These are phyloP conservation scores for Cercospora canescens DNA, from an alignment of 2,329 filamentous ascomycete species.

Conservation along the genomic window DNA sequence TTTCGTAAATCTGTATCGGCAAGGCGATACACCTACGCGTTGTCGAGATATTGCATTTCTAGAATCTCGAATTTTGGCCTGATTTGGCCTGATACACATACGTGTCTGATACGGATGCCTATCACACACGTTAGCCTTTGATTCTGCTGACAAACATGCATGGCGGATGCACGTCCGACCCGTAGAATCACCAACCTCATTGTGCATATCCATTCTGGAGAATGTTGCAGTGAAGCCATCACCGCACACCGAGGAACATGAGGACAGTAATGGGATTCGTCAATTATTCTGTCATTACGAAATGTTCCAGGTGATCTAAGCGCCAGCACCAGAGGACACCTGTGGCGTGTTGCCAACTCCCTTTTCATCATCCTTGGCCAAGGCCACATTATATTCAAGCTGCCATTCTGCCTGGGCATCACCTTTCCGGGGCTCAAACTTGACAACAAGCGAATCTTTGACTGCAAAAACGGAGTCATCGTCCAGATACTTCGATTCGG, in stretches of 20 bases:
- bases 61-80: no score
- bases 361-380: constrained; percentile 29
- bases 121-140: no score
- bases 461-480: constrained; percentile 19
- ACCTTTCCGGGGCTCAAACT: constrained; percentile 56
- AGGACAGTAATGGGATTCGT: not conserved
- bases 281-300: not conserved
- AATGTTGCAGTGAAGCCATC: not conserved
- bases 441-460: constrained; percentile 55
- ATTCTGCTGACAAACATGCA: not conserved
- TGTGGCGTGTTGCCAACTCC: constrained; percentile 5
- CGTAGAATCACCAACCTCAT: not conserved
- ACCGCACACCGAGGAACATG: no score
- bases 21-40: no score
- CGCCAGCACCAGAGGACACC: constrained; percentile 2
- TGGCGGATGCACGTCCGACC: not conserved
- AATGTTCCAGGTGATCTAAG: not conserved
- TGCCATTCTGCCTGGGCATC: constrained; percentile 37
- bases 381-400: constrained; percentile 20
- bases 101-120: no score
- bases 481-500: constrained; percentile 20
- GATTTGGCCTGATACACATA: no score
- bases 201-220: not conserved
- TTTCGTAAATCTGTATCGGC: no score
- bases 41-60: no score